Evolutionary conservation across 176 grass and related monocot genomes (phyloP), one percentile per base, ranked within the genome.

Genomic region (Phoenix roebelenii): DNA sequence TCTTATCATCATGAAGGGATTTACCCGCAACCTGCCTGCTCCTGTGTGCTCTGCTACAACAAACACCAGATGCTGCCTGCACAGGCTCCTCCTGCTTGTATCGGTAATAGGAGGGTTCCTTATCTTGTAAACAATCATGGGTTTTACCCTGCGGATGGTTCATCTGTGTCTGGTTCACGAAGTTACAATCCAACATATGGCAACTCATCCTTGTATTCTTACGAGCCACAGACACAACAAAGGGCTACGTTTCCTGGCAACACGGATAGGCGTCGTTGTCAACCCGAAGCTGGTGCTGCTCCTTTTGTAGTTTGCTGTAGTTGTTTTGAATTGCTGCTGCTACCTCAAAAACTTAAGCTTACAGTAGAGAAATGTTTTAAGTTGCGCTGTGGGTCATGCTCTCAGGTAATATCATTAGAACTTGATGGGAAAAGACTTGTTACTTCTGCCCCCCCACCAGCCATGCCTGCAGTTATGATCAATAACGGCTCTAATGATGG

Each of bases 291-390:
- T 58, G 93, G 93, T 3, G 93, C 93, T 4, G 79, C 84, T 49
- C 93, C 93, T 16, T 97, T 92, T 61, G 39, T 79, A 16, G 54
- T 91, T 20, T 97, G 93, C 69, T 71, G 65, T 67, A 73, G 59
- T 64, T 97, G 93, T 80, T 92, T 82, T 55, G 69, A 83, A 20
- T 76, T 97, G 22, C 51, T 97, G 84, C 81, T 80, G 73, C 23
- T 97, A 60, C 87, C 93, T 50, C 76, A 77, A 49, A 74, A 58
- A 49, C 80, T 76, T 71, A 80, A 58, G 3, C 48, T 50, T 60
- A 68, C 65, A 64, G 57, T 76, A 22, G 72, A 67, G 76, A 82
- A 74, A 60, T 49, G 59, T 16, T 73, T 73, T 44, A 56, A 67
- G 61, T 14, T 85, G 22, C 74, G 78, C 9, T 97, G 93, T 39